phyloP scores from a whole-genome alignment of 768 basidiomycete genomes.

The Podaxis sp. region DNA sequence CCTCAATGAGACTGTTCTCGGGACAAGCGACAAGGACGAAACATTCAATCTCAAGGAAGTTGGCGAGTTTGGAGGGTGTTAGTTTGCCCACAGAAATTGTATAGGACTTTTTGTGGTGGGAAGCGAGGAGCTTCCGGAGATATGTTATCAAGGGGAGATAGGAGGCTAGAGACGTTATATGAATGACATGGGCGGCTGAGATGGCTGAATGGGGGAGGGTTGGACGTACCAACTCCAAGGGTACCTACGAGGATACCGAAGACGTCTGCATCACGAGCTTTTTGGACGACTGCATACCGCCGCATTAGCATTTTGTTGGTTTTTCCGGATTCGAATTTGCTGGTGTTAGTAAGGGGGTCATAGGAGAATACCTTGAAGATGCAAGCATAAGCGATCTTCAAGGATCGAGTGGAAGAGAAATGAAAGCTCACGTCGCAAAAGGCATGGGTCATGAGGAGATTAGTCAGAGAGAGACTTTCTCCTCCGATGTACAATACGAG shows the following conservation, averaged over 20 bases:
- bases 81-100: constrained; percentile 95
- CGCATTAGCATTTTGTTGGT: constrained; percentile 88
- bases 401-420: neutral
- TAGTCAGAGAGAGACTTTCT: constrained; percentile 78
- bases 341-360: constrained; percentile 50
- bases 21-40: constrained; percentile 94
- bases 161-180: constrained; percentile 45
- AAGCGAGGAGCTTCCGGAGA: constrained; percentile 67
- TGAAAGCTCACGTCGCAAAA: constrained; percentile 47
- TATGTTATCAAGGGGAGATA: constrained; percentile 85
- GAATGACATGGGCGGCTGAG: neutral
- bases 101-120: constrained; percentile 83
- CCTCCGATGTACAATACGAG: constrained; percentile 63
- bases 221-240: constrained; percentile 73
- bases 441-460: constrained; percentile 82
- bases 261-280: constrained; percentile 88
- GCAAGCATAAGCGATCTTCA: neutral
- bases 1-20: constrained; percentile 82
- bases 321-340: constrained; percentile 57
- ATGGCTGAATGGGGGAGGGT: neutral
- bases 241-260: constrained; percentile 96
- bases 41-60: constrained; percentile 95
- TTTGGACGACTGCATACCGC: constrained; percentile 83
- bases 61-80: constrained; percentile 91
- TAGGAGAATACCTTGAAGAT: constrained; percentile 68